Percentiles rank a stretch among this genome's conserved stretches.
Evolutionary conservation across 2,329 filamentous ascomycete genomes (phyloP).

Genomic region (Phaeosphaeriaceae sp.): DNA sequence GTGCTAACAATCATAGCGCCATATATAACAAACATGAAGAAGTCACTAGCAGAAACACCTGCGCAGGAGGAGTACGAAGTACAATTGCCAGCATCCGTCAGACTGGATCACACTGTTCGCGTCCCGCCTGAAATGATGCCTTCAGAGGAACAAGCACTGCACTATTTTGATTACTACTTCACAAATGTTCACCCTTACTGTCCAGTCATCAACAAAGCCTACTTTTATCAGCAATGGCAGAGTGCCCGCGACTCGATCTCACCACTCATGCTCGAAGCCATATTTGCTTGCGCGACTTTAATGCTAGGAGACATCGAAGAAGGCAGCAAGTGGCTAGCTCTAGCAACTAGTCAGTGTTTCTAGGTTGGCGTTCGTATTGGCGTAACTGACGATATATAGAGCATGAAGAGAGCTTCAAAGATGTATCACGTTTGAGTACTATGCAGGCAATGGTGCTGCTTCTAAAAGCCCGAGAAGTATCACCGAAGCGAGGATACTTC

Average conservation of each 20-base stretch:
- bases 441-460: constrained; percentile 88
- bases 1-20: constrained; percentile 64
- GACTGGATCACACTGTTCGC: constrained; percentile 77
- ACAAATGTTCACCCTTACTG: constrained; percentile 89
- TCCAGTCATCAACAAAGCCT: constrained; percentile 80
- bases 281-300: constrained; percentile 87
- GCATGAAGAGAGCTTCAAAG: constrained; percentile 92
- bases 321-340: constrained; percentile 89
- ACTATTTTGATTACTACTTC: constrained; percentile 92
- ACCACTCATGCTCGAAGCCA: constrained; percentile 83
- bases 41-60: constrained; percentile 63
- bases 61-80: constrained; percentile 75
- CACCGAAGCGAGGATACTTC: constrained; percentile 92
- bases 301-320: constrained; percentile 83
- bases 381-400: constrained; percentile 57
- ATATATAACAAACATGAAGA: constrained; percentile 75
- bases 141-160: constrained; percentile 77
- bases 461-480: constrained; percentile 89
- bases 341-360: constrained; percentile 76
- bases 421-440: constrained; percentile 86
- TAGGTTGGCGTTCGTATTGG: neutral
- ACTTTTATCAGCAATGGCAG: constrained; percentile 91
- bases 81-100: constrained; percentile 70
- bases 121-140: constrained; percentile 96
- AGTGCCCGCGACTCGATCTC: constrained; percentile 83